Evolutionary conservation across 1,139 yeast species (phyloP).

Genomic region (Diutina mesorugosa): DNA sequence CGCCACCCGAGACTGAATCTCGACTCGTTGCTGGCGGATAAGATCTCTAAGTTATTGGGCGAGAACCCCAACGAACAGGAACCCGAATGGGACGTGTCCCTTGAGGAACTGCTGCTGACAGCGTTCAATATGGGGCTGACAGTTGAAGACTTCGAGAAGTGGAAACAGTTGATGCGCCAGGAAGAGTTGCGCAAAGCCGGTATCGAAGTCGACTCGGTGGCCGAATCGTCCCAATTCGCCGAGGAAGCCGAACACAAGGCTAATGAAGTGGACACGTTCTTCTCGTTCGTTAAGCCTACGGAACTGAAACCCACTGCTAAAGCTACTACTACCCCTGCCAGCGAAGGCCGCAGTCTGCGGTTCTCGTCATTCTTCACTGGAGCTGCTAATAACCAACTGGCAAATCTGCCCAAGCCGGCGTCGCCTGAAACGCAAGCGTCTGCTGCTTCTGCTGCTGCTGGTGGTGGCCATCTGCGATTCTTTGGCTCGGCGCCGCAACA

Average conservation of each 20-base stretch:
- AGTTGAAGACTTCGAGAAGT: conserved; percentile 58
- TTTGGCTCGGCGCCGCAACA: not conserved
- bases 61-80: conserved; percentile 30
- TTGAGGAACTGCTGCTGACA: conserved; percentile 8
- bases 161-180: conserved; percentile 51
- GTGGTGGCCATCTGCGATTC: not conserved
- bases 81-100: conserved; percentile 41
- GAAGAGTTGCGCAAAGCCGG: conserved; percentile 44
- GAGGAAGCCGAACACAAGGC: conserved; percentile 14
- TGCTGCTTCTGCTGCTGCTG: not conserved
- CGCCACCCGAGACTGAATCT: conserved; percentile 13
- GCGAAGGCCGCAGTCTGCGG: conserved; percentile 2
- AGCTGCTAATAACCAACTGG: not conserved
- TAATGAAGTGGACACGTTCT: conserved; percentile 40
- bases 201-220: conserved; percentile 8
- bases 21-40: conserved; percentile 17
- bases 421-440: conserved; percentile 2
- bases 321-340: not conserved
- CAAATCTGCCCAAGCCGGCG: not conserved
- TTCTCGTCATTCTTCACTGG: conserved; percentile 8
- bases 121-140: conserved; percentile 33
- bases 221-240: not conserved
- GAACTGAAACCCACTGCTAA: not conserved
- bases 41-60: conserved; percentile 20
- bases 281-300: conserved; percentile 29